A percentile compares a stretch with the other conserved stretches of the same genome.
These are phyloP conservation scores for Calonectria pseudoturangicola DNA, from an alignment of 2,329 filamentous ascomycete species.

Conservation along the genomic window DNA sequence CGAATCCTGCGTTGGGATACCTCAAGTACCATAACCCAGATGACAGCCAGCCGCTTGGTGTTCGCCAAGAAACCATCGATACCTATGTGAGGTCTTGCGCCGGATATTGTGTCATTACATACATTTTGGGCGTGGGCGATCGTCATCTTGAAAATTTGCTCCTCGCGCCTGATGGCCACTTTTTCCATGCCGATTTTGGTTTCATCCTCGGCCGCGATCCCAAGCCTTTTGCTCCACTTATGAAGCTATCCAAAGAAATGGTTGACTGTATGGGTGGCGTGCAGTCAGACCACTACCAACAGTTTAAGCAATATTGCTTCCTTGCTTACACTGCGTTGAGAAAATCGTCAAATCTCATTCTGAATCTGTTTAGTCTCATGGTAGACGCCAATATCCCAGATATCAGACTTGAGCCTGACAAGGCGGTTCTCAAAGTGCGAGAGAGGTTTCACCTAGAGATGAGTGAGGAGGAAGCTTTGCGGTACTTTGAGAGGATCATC, in stretches of 20 bases:
- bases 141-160: constrained; percentile 97
- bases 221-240: constrained; percentile 96
- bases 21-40: constrained; percentile 94
- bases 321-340: constrained; percentile 93
- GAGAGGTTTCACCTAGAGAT: constrained; percentile 95
- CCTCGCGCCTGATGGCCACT: constrained; percentile 91
- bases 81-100: constrained; percentile 97
- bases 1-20: constrained; percentile 85
- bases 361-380: constrained; percentile 98
- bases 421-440: constrained; percentile 94
- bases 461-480: constrained; percentile 92
- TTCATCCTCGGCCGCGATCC: constrained; percentile 98
- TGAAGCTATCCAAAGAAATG: constrained; percentile 99
- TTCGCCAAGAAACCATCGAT: constrained; percentile 94
- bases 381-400: constrained; percentile 98
- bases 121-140: constrained; percentile 96
- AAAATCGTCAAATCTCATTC: constrained; percentile 91
- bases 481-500: constrained; percentile 91
- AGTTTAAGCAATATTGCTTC: constrained; percentile 97
- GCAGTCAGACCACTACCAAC: constrained; percentile 85
- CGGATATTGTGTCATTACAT: constrained; percentile 98
- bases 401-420: constrained; percentile 92
- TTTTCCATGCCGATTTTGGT: constrained; percentile 99
- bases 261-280: constrained; percentile 97
- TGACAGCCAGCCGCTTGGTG: constrained; percentile 84